These are phyloP conservation scores for Rhynchosporium agropyri DNA, from an alignment of 2,329 filamentous ascomycete species.

Conservation along the genomic window DNA sequence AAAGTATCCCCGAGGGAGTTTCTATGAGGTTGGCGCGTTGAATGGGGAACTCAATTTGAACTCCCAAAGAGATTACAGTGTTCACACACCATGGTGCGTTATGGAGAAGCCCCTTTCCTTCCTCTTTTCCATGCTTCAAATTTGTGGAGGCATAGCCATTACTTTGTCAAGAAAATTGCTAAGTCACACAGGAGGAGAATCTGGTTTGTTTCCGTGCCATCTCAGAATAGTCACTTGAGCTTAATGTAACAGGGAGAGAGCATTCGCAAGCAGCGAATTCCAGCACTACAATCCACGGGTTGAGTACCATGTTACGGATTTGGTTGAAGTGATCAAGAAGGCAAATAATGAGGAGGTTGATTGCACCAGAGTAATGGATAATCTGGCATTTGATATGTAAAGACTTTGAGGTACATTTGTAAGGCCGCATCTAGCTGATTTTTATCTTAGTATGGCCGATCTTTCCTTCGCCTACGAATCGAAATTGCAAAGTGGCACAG, in stretches of 20 bases:
- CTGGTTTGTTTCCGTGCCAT: slow-evolving; percentile 17
- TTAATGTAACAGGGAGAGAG: slow-evolving; percentile 21
- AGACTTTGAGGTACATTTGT: not conserved
- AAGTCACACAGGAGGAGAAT: slow-evolving; percentile 16
- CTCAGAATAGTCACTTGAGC: not conserved
- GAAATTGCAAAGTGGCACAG: slow-evolving; percentile 26
- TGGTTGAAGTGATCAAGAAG: slow-evolving; percentile 18
- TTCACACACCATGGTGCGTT: slow-evolving; percentile 20
- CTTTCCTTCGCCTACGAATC: slow-evolving; percentile 28
- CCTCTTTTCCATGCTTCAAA: too few relatives aligned
- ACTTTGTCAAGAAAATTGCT: too few relatives aligned
- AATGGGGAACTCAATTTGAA: slow-evolving; percentile 26
- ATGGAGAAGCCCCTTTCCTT: too few relatives aligned
- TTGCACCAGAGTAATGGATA: slow-evolving; percentile 20
- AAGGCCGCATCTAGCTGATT: not conserved
- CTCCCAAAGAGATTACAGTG: slow-evolving; percentile 23
- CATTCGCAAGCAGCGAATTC: slow-evolving; percentile 23
- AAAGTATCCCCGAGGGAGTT: slow-evolving; percentile 27
- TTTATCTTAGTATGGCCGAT: slow-evolving; percentile 25
- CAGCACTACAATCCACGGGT: slow-evolving; percentile 26
- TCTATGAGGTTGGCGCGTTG: slow-evolving; percentile 26
- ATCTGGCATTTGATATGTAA: slow-evolving; percentile 30
- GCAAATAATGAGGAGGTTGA: slow-evolving; percentile 19
- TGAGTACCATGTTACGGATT: slow-evolving; percentile 26
- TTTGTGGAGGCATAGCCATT: too few relatives aligned